Base-by-base conservation (phyloP, 306 rosid genomes). In the Sicyos edulis region DNA sequence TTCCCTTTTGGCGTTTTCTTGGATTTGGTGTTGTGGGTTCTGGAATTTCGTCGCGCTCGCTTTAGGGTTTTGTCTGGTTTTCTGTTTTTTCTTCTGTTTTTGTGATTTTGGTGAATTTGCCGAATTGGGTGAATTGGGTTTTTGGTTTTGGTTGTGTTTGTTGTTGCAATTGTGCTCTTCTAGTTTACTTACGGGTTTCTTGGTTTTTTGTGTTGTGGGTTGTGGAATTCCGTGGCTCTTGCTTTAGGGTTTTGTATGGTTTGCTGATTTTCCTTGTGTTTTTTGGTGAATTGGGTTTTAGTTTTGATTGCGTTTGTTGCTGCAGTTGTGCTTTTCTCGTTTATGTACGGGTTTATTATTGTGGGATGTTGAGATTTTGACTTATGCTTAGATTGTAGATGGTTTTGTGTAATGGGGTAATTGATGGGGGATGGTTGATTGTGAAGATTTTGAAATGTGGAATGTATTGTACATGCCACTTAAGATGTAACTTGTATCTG, bases 1-100 rank as follows among this genome's bases (percentile, higher is more conserved):
- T 13, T 6, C 60, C 17, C 73, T 49, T 70, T 64, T 20, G 8
- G 10, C 76, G 10, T 57, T 66, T 74, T 76, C 54, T 63, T 51
- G 40, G 7, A 1, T 32, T 32, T 32, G 37, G 5, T 5, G 19
- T 59, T 75, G 49, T 40, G 79, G 53, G 75, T 70, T 37, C 69
- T 61, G 50, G 76, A 58, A 59, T 6, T 70, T 47, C 63, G 12
- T 22, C 10, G 40, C 57, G 15, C 37, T 53, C 57, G 13, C 24
- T 8, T 51, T 50, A 69, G 73, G 73, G 73, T 69, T 51, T 69
- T 4, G 8, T 69, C 55, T 26, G 4, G 16, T 50, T 68, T 16
- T 2, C 0, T 8, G 54, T 49, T 10, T 40, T 58, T 2, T 42
- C 11, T 40, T 66, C 9, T 13, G 8, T 57, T 66, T 11, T 71